A percentile compares a stretch with the other conserved stretches of the same genome.
Evolutionary conservation across 805 yeast species (phyloP).

Genomic region (Starmerella gropengiesseri): DNA sequence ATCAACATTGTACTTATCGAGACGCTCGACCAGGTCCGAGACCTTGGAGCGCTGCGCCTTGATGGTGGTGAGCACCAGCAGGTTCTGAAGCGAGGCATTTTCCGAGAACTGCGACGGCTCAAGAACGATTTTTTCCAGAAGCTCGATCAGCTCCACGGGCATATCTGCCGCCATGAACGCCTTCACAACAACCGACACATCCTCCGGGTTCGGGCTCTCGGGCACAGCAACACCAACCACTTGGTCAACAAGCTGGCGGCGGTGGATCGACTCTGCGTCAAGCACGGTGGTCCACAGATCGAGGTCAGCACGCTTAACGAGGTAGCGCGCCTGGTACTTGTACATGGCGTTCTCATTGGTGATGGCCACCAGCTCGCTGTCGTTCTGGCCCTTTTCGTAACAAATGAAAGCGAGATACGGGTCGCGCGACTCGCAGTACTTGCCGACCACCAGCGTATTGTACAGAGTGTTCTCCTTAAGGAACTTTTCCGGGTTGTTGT

Average conservation of each 20-base stretch:
- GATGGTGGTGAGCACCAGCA: conserved; percentile 85
- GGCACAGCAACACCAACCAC: conserved; percentile 95
- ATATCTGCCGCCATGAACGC: conserved; percentile 93
- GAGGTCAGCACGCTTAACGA: conserved; percentile 77
- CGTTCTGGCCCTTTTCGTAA: conserved; percentile 89
- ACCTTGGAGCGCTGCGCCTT: conserved; percentile 89
- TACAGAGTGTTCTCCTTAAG: conserved; percentile 80
- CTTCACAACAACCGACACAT: conserved; percentile 87
- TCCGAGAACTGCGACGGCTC: conserved; percentile 97
- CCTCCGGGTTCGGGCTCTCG: conserved; percentile 88
- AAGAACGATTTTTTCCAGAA: conserved; percentile 86
- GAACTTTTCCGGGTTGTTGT: conserved; percentile 95
- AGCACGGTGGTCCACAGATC: conserved; percentile 74
- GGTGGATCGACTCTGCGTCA: conserved; percentile 62
- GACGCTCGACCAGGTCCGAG: conserved; percentile 67
- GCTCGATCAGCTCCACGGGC: conserved; percentile 85
- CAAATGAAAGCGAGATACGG: conserved; percentile 97
- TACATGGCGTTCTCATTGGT: conserved; percentile 97
- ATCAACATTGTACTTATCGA: conserved; percentile 81
- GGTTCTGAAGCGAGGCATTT: conserved; percentile 87
- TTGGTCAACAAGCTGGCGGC: conserved; percentile 87
- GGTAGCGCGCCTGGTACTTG: conserved; percentile 96
- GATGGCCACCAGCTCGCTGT: conserved; percentile 75
- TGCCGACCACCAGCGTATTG: conserved; percentile 92
- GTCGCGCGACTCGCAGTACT: conserved; percentile 97